These are phyloP conservation scores for Imleria badia DNA, from an alignment of 768 basidiomycete genomes.

Conservation along the genomic window DNA sequence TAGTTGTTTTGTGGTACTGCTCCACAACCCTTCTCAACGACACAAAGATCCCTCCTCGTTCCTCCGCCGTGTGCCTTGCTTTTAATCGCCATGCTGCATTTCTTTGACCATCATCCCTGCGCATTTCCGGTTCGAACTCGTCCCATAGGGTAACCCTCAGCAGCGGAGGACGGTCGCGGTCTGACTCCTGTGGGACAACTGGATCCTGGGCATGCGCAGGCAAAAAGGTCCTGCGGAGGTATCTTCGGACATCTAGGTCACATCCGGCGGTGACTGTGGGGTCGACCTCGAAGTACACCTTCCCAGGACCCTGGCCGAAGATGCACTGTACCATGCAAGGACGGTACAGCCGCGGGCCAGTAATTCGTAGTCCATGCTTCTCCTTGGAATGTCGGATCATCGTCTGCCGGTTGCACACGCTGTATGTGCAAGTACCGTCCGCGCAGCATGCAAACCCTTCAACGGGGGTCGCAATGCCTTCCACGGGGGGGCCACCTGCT, in stretches of 20 bases:
- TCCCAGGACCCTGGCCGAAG: background rate
- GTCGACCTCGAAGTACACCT: background rate
- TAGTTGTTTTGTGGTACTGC: too few species aligned
- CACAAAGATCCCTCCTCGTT: background rate
- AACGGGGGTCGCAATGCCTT: background rate
- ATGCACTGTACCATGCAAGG: background rate
- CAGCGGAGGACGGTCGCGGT: background rate
- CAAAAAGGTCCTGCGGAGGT: background rate
- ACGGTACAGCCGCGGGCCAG: background rate
- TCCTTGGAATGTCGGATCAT: background rate
- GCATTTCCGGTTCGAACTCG: background rate
- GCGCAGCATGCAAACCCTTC: background rate
- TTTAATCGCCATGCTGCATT: background rate
- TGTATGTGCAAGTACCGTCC: background rate
- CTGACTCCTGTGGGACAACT: background rate
- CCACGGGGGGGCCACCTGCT: background rate
- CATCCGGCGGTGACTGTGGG: fast-evolving
- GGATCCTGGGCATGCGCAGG: background rate
- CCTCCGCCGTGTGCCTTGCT: background rate
- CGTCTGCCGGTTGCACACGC: background rate
- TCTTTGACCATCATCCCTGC: background rate
- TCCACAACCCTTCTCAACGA: background rate
- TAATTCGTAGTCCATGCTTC: background rate
- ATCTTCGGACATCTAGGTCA: background rate
- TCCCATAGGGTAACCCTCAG: background rate